Evolutionary conservation across 2,329 filamentous ascomycete species (phyloP), one percentile per base, ranked within the genome.

Genomic region (Botryotinia convoluta): DNA sequence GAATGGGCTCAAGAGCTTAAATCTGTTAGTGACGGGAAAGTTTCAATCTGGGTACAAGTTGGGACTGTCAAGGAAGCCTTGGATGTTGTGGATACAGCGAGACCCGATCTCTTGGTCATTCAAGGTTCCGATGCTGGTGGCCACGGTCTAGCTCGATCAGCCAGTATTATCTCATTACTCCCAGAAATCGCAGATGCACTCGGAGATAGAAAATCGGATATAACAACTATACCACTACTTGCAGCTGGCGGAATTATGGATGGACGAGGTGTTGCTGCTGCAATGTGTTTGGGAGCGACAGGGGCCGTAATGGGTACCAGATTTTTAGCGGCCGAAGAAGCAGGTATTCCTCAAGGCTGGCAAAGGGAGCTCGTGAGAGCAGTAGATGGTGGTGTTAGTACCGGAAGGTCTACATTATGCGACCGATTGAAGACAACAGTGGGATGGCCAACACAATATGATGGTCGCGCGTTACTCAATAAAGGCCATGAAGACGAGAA

Each of bases 401-500:
- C 87, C 0, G 82, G 83, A 8, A 78, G 86, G 60, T 86, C 84
- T 3, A 85, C 83, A 57, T 78, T 88, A 1, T 89, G 87, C 77
- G 87, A 89, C 79, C 78, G 77, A 5, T 77, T 88, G 8, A 79
- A 88, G 7, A 88, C 87, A 0, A 91, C 87, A 0, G 83, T 82
- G 32, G 85, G 84, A 4, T 92, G 90, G 89, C 88, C 89, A 1
- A 79, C 81, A 48, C 81, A 81, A 26, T 90, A 90, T 78, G 86
- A 88, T 79, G 89, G 85, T 0, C 82, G 89, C n/a, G 87, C 86
- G 0, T 81, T 91, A 3, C 79, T 88, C 14, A 91, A 91, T 77
- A 79, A 82, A 75, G 90, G 85, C 71, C 88, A 82, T 72, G 73
- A 79, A 63, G 85, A 87, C 74, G 76, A 81, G 42, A 74, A 81